Base-by-base conservation (phyloP, 805 yeast species). In the Saccharomyces paradoxus region DNA sequence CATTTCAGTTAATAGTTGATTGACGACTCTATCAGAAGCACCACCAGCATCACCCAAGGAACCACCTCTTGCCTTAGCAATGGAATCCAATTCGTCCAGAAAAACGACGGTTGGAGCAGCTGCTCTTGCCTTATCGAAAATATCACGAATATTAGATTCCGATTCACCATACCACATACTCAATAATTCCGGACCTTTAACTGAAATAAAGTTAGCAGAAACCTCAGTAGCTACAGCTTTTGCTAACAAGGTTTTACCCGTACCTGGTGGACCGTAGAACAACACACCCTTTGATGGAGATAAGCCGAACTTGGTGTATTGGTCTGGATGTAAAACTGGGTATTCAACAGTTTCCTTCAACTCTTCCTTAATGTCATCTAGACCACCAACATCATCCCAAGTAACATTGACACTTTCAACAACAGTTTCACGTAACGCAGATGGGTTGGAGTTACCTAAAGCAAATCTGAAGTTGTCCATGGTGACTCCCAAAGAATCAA, bases 81-180 rank as follows among this genome's bases (percentile, higher is more conserved):
- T 95, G 37, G 98, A 95, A 73, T 92, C 99, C 74, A 92, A 80
- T 79, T 94, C 99, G 79, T 94, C 99, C 66, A 94, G 82, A 78
- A 94, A 94, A 46, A 94, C 98, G 59, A 94, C 99, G 47, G 98
- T 92, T 66, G 99, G 99, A 9, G 99, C 99, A 57, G 99, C 98
- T 55, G 98, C 98, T 74, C 98, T 85, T 22, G 98, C 98, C 74
- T 92, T 92, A 75, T 92, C 98, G 68, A 92, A 92, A 65, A 92
- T 92, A 74, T 92, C 98, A 76, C 98, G 89, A 64, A 92, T 91
- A 71, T 92, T 92, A 41, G 96, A 89, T 75, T 92, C 98, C 22
- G 96, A 88, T 77, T 92, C 98, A 80, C 98, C 98, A 68, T 89
- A 91, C 96, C 96, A 92, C 98, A 92, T 92, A 74, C 96, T 88